Evolutionary conservation across 192 early-diverging fungal genomes (phyloP), one percentile per base, ranked within the genome.

Genomic region (Gonapodya sp.): DNA sequence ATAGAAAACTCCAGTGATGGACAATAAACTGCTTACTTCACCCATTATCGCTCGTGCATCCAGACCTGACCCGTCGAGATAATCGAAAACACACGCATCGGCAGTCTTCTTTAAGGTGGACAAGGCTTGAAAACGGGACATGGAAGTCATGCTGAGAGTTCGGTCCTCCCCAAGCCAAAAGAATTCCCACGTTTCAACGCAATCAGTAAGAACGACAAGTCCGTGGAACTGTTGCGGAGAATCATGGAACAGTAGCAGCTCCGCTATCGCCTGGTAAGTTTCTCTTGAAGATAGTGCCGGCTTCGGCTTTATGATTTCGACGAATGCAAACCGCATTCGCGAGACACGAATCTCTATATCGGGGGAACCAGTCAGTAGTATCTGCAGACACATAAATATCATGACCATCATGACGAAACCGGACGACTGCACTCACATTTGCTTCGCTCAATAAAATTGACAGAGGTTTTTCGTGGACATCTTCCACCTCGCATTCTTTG

Each of bases 1-100:
- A 64, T 64, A 64, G 46, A 64, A 64, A 64, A 64, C 46, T 64
- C 46, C 46, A 64, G 46, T 64, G 46, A 24, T 64, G 46, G 46
- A 64, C 46, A 64, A 64, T 64, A 64, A 64, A 64, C 46, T 64
- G 46, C 46, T 64, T 64, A 64, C 46, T 64, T 64, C 46, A 64
- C 46, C 46, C 46, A 64, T 64, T 24, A 64, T 64, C 46, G 46
- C 46, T 64, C 46, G 46, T 64, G 46, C 46, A 64, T 64, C 46
- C 46, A 64, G 46, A 64, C 46, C 46, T 64, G 46, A 64, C 46
- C 46, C 46, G 46, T 64, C 46, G 46, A 64, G 46, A 64, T 64
- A 64, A 64, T 64, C 46, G 46, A 64, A 64, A 64, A 64, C 46
- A 64, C 46, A 64, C 46, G 46, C 46, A 64, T 64, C 46, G 46